Conservation (phyloP, 768 basidiomycete species). For the Calocera viscosa region DNA sequence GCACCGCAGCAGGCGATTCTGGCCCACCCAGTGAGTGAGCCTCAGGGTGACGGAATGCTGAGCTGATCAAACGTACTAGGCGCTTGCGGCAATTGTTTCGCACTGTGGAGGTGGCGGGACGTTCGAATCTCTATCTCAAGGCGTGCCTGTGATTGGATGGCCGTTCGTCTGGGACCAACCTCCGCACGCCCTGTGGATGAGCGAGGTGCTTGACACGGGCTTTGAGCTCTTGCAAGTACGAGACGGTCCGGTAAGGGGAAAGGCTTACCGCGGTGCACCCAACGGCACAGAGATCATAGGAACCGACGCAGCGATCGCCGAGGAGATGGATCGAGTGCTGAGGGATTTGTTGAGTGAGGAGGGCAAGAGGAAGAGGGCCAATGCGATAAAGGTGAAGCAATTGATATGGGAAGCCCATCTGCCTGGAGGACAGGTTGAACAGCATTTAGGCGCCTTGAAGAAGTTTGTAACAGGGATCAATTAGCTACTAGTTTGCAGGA, state of each 20-base stretch:
- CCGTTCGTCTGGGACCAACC: conserved; percentile 23
- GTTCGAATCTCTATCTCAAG: conserved; percentile 19
- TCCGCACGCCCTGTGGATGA: conserved; percentile 19
- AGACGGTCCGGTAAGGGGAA: conserved; percentile 13
- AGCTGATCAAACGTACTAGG: conserved; percentile 12
- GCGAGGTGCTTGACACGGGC: conserved; percentile 14
- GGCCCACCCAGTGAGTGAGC: conserved; percentile 19
- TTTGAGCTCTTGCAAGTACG: conserved; percentile 21
- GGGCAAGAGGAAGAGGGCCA: conserved; percentile 20
- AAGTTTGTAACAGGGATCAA: not conserved
- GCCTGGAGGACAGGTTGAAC: conserved; percentile 12
- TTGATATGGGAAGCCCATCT: conserved; percentile 7
- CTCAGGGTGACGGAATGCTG: not conserved
- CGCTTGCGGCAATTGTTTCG: conserved; percentile 20
- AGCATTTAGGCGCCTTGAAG: not conserved
- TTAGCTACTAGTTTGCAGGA: too few species aligned
- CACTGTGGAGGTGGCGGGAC: conserved; percentile 23
- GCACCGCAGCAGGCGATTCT: conserved; percentile 22
- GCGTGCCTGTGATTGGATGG: conserved; percentile 24
- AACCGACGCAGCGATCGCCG: conserved; percentile 18
- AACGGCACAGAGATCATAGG: conserved; percentile 17
- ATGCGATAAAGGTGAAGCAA: conserved; percentile 14
- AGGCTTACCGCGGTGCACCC: conserved; percentile 16
- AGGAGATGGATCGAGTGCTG: conserved; percentile 19
- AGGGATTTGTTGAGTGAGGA: conserved; percentile 19